These are phyloP conservation scores for Saccharum hybrid DNA, from an alignment of 202 grass and related monocot species.

Conservation along the genomic window DNA sequence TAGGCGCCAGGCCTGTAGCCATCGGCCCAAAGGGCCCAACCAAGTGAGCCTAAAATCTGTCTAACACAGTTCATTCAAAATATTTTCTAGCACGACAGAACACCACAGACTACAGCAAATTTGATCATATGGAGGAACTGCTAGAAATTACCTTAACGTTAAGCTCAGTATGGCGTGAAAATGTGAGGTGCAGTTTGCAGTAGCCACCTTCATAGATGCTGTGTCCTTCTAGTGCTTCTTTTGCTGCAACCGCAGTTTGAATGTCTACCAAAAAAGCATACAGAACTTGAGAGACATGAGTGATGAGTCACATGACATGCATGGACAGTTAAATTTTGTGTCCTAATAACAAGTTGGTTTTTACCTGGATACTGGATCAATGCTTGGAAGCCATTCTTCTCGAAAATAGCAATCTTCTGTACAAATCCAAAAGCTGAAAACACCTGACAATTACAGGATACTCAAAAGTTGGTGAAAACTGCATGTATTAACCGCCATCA, in stretches of 20 bases:
- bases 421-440: slow-evolving; percentile 96
- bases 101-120: not conserved
- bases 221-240: slow-evolving; percentile 90
- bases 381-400: slow-evolving; percentile 96
- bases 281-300: slow-evolving; percentile 14
- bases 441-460: slow-evolving; percentile 58
- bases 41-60: not conserved
- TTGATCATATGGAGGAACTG: slow-evolving; percentile 24
- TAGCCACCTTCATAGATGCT: slow-evolving; percentile 96
- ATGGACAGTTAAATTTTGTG: not conserved
- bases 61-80: not conserved
- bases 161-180: slow-evolving; percentile 92
- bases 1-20: not conserved
- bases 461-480: slow-evolving; percentile 20
- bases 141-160: slow-evolving; percentile 89
- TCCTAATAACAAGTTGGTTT: slow-evolving; percentile 4
- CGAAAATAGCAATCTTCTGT: slow-evolving; percentile 95
- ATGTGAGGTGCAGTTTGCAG: slow-evolving; percentile 95
- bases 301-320: not conserved
- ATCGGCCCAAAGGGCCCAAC: not conserved
- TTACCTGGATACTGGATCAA: slow-evolving; percentile 96
- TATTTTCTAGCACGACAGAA: not conserved
- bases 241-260: slow-evolving; percentile 73
- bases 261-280: slow-evolving; percentile 66
- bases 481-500: slow-evolving; percentile 1